Base-by-base conservation (phyloP, 2,329 filamentous ascomycete species). In the Beauveria australis region DNA sequence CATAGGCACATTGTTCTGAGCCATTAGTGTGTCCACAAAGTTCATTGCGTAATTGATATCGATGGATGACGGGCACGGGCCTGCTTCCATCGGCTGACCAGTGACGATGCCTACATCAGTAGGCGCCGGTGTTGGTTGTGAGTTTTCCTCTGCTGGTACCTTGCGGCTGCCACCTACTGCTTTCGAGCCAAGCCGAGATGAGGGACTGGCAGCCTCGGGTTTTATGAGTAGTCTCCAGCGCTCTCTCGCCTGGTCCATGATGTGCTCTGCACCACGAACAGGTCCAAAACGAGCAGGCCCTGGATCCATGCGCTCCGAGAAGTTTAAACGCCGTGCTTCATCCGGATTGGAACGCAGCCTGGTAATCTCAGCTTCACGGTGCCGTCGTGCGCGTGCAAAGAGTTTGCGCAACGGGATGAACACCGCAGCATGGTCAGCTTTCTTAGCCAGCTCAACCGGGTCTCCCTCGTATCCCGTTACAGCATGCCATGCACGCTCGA, bases 381-480 rank as follows among this genome's bases (percentile, higher is more conserved):
- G 79, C 61, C 74, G 77, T 46, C 74, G 76, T 0, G 82, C 81
- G 63, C 80, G 80, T 57, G 77, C 66, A 66, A 82, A 82, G 1
- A 86, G 74, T 64, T 79, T 83, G 52, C 78, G 77, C 53, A 86
- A 71, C 0, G 82, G 81, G 48, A 82, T 67, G 72, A 81, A 81
- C 3, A 84, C 77, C 0, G 78, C 77, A 10, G 76, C 72, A 46
- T 81, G 76, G 61, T 76, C 75, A 2, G 74, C 70, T 57, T 77
- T 76, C 64, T 74, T 77, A 33, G 78, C 72, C 33, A 79, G 67
- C 46, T 82, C 78, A 0, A 74, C 64, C 0, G 75, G 73, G 48
- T 79, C 70, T 18, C 69, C 69, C 14, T 74, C 71, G 48, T 74
- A 75, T 9, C 70, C 70, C 61, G 72, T 75, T 28, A 81, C 71